Evolutionary conservation across 129 eudicot species (phyloP), one percentile per base, ranked within the genome.

Genomic region (Erigeron canadensis): DNA sequence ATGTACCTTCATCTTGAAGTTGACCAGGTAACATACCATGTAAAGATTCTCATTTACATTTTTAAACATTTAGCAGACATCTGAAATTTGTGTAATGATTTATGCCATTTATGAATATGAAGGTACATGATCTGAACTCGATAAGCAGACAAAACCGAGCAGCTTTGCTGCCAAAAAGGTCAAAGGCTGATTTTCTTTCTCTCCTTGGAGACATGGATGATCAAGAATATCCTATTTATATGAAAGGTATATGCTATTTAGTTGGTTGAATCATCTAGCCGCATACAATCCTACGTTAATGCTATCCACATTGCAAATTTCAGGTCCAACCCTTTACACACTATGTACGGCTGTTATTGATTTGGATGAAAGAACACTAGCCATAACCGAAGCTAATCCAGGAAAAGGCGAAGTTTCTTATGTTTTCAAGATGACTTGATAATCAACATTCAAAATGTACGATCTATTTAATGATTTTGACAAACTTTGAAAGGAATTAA

Each of bases 1-100:
- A 89, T 87, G 94, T 90, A 90, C 63, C 88, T 90, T 74, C 97
- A 90, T 77, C 97, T 90, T 75, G 78, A 79, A 76, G 84, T 94
- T 72, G 73, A 83, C 61, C 99, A 94, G 78, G 79, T 81, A 53
- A 73, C 50, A 80, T 61, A 62, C 15, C 5, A 0, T 44, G 11
- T 45, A 11, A 16, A 40, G 22, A 10, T 7, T 70, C 37, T 12
- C 19, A 16, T 55, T 2, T 68, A n/a, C 13, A 2, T 19, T 17
- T 39, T 38, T 18, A 2, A 40, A 7, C 8, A 23, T 8, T 48
- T 57, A 22, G 63, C 40, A 57, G 38, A 22, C 6, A 4, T 22
- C 58, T 53, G 34, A 28, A 28, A 28, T 28, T 28, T 28, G 3
- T 28, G 34, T 28, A 28, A 3, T 28, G 34, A 28, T 28, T 46